Conservation (phyloP, 768 basidiomycete genomes). For the Termitomyces sp. region DNA sequence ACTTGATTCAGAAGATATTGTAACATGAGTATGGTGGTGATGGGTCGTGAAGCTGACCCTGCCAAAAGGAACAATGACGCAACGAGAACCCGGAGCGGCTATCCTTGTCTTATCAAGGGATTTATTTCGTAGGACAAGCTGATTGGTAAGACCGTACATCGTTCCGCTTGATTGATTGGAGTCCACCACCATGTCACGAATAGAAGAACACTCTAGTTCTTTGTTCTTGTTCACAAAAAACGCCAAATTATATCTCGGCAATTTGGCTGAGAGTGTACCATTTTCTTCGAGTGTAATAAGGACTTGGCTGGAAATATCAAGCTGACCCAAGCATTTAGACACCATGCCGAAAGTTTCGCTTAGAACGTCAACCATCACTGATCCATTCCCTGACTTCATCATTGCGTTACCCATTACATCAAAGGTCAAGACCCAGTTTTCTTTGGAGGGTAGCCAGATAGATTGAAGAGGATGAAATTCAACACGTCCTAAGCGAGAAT, state of each 20-base stretch:
- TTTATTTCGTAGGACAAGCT: neutral
- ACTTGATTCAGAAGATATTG: neutral
- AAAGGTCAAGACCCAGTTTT: conserved; percentile 12
- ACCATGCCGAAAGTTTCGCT: neutral
- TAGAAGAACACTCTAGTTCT: neutral
- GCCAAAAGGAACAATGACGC: neutral
- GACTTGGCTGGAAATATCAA: neutral
- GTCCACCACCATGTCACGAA: neutral
- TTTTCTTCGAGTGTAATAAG: neutral
- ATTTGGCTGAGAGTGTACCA: neutral
- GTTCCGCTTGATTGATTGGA: neutral
- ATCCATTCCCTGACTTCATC: neutral
- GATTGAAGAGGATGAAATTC: conserved; percentile 25
- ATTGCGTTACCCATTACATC: conserved; percentile 24
- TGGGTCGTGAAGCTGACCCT: neutral
- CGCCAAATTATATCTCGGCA: neutral
- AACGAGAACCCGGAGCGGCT: neutral
- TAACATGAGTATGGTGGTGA: neutral
- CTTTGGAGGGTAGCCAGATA: conserved; percentile 19
- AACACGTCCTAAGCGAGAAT: conserved; percentile 10
- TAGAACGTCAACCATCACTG: neutral
- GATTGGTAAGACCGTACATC: neutral
- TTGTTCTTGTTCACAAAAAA: neutral
- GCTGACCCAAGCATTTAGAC: neutral
- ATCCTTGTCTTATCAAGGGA: neutral